phyloP scores from a whole-genome alignment of 257 asterid species.

The Nicotiana sylvestris region DNA sequence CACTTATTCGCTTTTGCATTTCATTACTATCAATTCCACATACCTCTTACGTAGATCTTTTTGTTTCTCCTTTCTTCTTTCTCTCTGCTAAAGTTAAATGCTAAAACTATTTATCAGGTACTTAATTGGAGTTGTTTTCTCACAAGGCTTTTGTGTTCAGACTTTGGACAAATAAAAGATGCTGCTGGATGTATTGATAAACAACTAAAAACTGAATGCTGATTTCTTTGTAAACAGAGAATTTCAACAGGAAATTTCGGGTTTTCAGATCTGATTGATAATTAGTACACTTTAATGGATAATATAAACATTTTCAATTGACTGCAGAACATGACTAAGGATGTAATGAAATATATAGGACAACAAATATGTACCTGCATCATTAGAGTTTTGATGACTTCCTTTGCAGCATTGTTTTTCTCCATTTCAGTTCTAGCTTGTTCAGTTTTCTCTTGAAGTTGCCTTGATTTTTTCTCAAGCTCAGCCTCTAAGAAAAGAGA shows the following conservation, averaged over 20 bases:
- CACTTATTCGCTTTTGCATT: background rate
- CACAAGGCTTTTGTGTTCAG: background rate
- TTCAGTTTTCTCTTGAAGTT: constrained; percentile 39
- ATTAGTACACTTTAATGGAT: background rate
- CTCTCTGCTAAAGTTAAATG: background rate
- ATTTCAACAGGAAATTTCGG: background rate
- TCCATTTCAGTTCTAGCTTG: constrained; percentile 36
- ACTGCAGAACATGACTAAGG: constrained; percentile 8
- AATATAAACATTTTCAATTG: background rate
- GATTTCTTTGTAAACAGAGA: background rate
- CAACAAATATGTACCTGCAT: constrained; percentile 35
- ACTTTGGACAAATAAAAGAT: background rate
- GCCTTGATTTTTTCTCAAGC: constrained; percentile 47
- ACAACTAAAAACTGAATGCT: background rate
- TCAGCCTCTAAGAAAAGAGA: constrained; percentile 44
- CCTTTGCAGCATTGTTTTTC: constrained; percentile 52
- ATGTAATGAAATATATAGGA: background rate
- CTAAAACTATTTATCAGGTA: constrained; percentile 9
- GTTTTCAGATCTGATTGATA: background rate
- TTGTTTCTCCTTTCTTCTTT: constrained; percentile 1
- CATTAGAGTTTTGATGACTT: constrained; percentile 48
- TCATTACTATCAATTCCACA: background rate
- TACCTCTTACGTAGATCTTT: background rate
- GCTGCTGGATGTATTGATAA: background rate
- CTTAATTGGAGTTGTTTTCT: background rate